Conservation (phyloP, 768 basidiomycete genomes). For the Lactarius sanguifluus region DNA sequence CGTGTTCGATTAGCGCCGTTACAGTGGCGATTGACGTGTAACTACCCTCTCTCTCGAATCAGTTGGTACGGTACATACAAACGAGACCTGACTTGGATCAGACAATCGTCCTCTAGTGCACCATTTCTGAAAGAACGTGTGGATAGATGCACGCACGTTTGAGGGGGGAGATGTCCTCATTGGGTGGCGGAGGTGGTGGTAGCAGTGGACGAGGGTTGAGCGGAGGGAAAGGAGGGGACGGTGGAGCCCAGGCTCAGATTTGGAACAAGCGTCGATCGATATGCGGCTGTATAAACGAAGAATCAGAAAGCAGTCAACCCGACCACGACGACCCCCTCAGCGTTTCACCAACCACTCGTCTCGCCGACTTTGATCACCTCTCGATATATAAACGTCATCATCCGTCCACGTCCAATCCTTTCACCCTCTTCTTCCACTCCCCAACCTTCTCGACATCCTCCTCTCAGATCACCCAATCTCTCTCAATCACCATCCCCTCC, state of each 20-base stretch:
- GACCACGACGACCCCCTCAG: slow-evolving; percentile 6
- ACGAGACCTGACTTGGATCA: slow-evolving; percentile 13
- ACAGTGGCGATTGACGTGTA: slow-evolving; percentile 9
- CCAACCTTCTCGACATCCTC: slow-evolving; percentile 28
- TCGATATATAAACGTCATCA: slow-evolving; percentile 32
- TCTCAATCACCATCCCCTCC: slow-evolving; percentile 37
- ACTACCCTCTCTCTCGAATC: slow-evolving; percentile 2
- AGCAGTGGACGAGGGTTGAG: slow-evolving; percentile 11
- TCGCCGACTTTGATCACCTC: slow-evolving; percentile 16
- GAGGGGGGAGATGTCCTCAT: slow-evolving; percentile 7
- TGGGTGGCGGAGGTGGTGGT: slow-evolving; percentile 1
- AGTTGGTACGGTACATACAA: slow-evolving; percentile 12
- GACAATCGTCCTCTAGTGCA: not conserved
- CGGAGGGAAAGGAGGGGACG: slow-evolving; percentile 11
- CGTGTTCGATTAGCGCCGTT: slow-evolving; percentile 18
- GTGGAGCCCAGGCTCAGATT: slow-evolving; percentile 8
- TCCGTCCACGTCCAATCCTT: slow-evolving; percentile 21
- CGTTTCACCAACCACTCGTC: slow-evolving; percentile 14
- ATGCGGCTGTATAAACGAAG: slow-evolving; percentile 27
- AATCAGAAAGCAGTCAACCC: slow-evolving; percentile 18
- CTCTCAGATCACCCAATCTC: slow-evolving; percentile 22
- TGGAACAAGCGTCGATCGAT: slow-evolving; percentile 28
- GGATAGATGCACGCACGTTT: slow-evolving; percentile 26
- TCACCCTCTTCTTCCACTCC: slow-evolving; percentile 26
- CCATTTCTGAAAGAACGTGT: not conserved